Evolutionary conservation across 768 basidiomycete species (phyloP).

Genomic region (Mycena olivaceomarginata): DNA sequence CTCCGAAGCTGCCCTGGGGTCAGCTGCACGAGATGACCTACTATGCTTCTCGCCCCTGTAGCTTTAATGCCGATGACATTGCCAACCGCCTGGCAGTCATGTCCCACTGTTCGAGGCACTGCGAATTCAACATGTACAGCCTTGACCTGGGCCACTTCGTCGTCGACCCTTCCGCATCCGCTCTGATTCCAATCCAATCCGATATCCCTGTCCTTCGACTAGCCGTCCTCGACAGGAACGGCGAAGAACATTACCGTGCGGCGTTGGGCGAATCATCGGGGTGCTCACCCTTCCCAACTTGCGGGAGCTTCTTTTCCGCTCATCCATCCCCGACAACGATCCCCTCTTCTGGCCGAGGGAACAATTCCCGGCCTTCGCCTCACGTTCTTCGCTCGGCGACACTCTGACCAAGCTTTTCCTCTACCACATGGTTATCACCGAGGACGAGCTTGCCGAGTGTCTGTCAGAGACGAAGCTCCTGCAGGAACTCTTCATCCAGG

Average conservation of each 20-base stretch:
- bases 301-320: not conserved
- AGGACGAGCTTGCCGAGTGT: not conserved
- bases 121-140: not conserved
- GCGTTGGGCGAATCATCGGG: not conserved
- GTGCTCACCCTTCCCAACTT: not conserved
- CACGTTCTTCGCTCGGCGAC: not conserved
- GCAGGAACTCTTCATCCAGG: not conserved
- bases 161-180: not conserved
- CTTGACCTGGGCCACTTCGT: not conserved
- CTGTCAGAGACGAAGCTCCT: not conserved
- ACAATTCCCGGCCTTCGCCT: not conserved
- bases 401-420: conserved; percentile 2
- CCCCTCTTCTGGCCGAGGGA: not conserved
- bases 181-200: not conserved
- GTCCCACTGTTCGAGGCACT: not conserved
- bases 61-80: not conserved
- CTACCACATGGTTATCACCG: not conserved
- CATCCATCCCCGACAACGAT: not conserved
- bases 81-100: not conserved
- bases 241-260: not conserved
- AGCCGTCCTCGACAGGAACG: not conserved
- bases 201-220: not conserved
- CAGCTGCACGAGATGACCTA: not conserved
- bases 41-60: not conserved
- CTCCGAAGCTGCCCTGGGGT: not conserved